Evolutionary conservation across 2,329 filamentous ascomycete species (phyloP), one percentile per base, ranked within the genome.

Genomic region (Fusarium haematococcum): DNA sequence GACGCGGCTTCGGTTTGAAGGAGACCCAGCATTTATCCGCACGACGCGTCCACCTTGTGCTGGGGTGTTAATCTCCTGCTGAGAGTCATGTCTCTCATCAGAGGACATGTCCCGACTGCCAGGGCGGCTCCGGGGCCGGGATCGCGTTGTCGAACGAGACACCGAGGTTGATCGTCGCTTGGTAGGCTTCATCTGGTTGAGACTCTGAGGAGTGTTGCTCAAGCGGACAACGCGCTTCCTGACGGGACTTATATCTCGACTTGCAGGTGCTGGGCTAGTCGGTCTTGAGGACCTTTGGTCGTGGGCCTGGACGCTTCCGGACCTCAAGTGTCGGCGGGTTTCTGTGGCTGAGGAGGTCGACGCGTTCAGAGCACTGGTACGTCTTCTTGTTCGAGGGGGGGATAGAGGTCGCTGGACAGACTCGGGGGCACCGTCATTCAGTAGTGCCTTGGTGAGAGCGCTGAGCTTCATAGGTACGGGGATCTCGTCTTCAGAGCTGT

Each of bases 401-500:
- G 88, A 87, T 7, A 85, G 79, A 3, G 84, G 80, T 14, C 83
- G 81, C 30, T 82, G 73, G 4, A 77, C 74, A 73, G 80, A 79
- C 82, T 86, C 86, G 10, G 90, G 88, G 5, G 85, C 88, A 50
- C 89, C 89, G 69, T 92, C 90, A 67, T 91, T 90, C 27, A 98
- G 88, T 18, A 98, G 87, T 23, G 95, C 95, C 80, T 97, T 96
- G 58, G 96, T 97, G 75, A 97, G 90, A 78, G 95, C 95, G 81
- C 95, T 98, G 81, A 98, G 93, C 85, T 97, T 97, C 90, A 97
- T 95, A 78, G 95, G 95, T 76, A 94, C 93, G 18, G 94, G 93
- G 32, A 97, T 94, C 83, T 98, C 96, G 79, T 98, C 96, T 83
- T 98, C 96, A 27, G 95, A 98, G 86, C 94, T 98, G 80, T 98